Conservation (phyloP, 129 eudicot genomes). For the Apium graveolens region DNA sequence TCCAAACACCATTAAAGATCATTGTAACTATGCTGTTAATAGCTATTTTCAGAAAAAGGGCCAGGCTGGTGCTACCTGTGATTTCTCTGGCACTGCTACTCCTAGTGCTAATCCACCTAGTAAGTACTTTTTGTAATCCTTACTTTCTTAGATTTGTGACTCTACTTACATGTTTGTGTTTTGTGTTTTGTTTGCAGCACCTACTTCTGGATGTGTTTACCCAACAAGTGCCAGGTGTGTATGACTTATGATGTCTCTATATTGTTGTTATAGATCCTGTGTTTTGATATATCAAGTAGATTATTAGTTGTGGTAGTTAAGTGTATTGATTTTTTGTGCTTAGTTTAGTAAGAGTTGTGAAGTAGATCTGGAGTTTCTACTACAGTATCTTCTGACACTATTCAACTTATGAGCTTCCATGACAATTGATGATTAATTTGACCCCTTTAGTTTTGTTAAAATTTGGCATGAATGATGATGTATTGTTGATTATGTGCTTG, state of each 20-base stretch:
- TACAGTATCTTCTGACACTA: not conserved
- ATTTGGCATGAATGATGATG: not conserved
- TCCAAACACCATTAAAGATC: conserved; percentile 73
- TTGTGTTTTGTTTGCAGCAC: conserved; percentile 30
- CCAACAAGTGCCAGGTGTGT: conserved; percentile 59
- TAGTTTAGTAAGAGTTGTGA: conserved; percentile 1
- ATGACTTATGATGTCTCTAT: not conserved
- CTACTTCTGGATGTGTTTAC: conserved; percentile 43
- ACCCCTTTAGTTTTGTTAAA: conserved; percentile 19
- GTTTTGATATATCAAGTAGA: not conserved
- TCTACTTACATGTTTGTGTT: not conserved
- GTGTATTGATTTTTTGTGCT: not conserved
- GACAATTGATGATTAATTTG: conserved; percentile 33
- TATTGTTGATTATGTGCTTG: not conserved
- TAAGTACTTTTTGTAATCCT: conserved; percentile 8
- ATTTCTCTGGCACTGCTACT: conserved; percentile 44
- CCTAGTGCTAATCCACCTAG: conserved; percentile 32
- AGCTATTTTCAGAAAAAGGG: conserved; percentile 58
- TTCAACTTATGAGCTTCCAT: conserved; percentile 39
- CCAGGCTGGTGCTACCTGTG: conserved; percentile 40
- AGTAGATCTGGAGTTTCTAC: conserved; percentile 7
- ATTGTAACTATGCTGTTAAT: conserved; percentile 80
- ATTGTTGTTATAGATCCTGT: not conserved
- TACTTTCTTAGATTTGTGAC: not conserved
- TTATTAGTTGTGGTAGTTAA: not conserved